Evolutionary conservation across 177 flowering plant genomes (phyloP), one percentile per base, ranked within the genome.

Genomic region (Vitis hybrid): DNA sequence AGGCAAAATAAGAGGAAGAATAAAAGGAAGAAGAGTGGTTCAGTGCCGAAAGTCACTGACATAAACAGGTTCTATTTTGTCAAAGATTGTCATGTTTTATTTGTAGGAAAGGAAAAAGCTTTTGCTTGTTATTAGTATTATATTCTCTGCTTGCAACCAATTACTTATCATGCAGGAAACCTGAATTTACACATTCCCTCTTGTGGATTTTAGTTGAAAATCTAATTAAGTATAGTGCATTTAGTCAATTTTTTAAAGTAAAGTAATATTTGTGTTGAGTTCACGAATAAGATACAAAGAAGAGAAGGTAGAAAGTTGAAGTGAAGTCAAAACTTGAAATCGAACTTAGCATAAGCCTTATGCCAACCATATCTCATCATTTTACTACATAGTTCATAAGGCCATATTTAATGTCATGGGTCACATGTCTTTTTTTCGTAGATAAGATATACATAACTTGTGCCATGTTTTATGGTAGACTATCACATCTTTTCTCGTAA

Each of bases 31-130:
- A 83, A 64, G 51, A 76, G 60, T 12, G 67, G 64, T 49, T 39
- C 70, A 0, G 75, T 55, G 22, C 55, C 70, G 2, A 74, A 77
- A 31, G 75, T 80, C 49, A 74, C 79, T 1, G 83, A 86, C 63
- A 74, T 86, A 52, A 81, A 87, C 85, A 82, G 86, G 91, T 89
- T 48, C 52, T 50, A 15, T 20, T 29, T 51, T 55, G 60, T 39
- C 22, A 45, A 18, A 63, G 15, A 15, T 13, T 62, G 1, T 39
- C 45, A 66, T 51, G 11, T 22, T 3, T 9, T 33, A 13, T 31
- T 10, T 51, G n/a, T 5, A 5, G 29, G 29, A 26, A 26, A 26
- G 29, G 29, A 26, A 26, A 26, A 26, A 26, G 29, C 29, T 26
- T 26, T 26, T 31, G 15, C 31, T 51, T 12, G 16, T 2, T 59